Base-by-base conservation (phyloP, 768 basidiomycete genomes). In the Pleurotus salmoneostramineus region DNA sequence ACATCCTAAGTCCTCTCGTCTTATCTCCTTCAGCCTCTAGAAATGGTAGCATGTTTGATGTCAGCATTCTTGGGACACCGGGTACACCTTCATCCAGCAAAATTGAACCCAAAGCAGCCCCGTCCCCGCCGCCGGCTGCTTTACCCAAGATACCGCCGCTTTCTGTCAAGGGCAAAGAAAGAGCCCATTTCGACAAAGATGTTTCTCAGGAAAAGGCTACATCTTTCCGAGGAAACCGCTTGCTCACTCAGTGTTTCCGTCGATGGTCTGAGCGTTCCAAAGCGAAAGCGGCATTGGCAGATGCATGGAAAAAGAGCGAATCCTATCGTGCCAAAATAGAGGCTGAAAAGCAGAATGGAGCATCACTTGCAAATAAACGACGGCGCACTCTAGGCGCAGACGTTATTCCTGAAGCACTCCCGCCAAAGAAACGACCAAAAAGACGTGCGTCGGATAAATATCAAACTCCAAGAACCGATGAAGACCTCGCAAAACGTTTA, bases 401-500 rank as follows among this genome's bases (percentile, higher is more conserved):
- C 5, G 40, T 58, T 5, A 60, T 60, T 12, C 55, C 61, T 35
- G 64, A 64, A 4, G 68, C 67, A 3, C 65, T 72, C 0, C 61
- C 52, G 21, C 17, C 64, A 42, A 79, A 70, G 69, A 81, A 76
- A 58, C 73, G 78, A 47, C 61, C 70, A 51, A 72, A 74, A 58
- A 72, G 70, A 59, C 71, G 77, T 34, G 63, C 76, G 33, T 75
- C 74, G 17, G 68, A 63, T 42, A 78, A 79, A 50, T 87, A 84
- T 60, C 73, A 71, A 45, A 73, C 79, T 5, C 83, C 83, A 14
- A 69, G 78, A 57, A 85, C 81, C 12, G 89, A 89, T 57, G 85
- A 85, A 59, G 84, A 83, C 35, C 76, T 90, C 51, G 85, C 82
- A 11, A 78, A 69, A 67, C 78, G 86, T 56, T 80, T 89, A 64